phyloP scores from a whole-genome alignment of 1,284 basidiomycete genomes.

The Malassezia cuniculi region DNA sequence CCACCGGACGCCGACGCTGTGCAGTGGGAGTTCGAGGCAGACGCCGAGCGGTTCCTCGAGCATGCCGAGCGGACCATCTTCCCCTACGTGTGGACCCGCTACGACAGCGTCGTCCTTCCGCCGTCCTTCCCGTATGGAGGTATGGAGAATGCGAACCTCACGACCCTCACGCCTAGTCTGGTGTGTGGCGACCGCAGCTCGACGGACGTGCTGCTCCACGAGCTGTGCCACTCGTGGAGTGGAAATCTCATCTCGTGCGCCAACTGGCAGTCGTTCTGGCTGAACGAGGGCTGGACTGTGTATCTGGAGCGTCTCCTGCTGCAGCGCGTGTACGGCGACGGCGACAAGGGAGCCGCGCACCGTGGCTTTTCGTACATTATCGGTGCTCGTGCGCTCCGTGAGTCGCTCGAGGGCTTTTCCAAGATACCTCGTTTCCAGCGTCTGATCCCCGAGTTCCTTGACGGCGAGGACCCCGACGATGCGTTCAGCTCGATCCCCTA shows the following conservation, averaged over 20 bases:
- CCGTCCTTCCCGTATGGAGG: constrained; percentile 69
- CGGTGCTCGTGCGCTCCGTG: constrained; percentile 60
- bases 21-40: constrained; percentile 43
- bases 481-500: constrained; percentile 54
- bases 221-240: constrained; percentile 41
- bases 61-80: constrained; percentile 40
- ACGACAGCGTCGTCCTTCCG: constrained; percentile 81
- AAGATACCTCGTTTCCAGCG: constrained; percentile 62
- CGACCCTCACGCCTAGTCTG: constrained; percentile 40
- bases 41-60: constrained; percentile 39
- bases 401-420: constrained; percentile 54
- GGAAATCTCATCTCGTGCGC: constrained; percentile 42
- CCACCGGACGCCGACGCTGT: constrained; percentile 32
- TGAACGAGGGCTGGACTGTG: constrained; percentile 65
- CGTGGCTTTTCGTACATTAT: constrained; percentile 70
- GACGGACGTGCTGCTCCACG: constrained; percentile 48
- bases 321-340: constrained; percentile 56
- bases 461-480: constrained; percentile 56
- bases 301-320: constrained; percentile 79
- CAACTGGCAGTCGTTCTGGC: constrained; percentile 44
- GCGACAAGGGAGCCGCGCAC: constrained; percentile 51
- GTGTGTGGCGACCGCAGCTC: constrained; percentile 33
- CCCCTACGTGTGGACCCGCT: constrained; percentile 71
- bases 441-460: constrained; percentile 68
- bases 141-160: constrained; percentile 44